Conservation (phyloP, 1,284 basidiomycete genomes). For the Ustilago shanxiensis region DNA sequence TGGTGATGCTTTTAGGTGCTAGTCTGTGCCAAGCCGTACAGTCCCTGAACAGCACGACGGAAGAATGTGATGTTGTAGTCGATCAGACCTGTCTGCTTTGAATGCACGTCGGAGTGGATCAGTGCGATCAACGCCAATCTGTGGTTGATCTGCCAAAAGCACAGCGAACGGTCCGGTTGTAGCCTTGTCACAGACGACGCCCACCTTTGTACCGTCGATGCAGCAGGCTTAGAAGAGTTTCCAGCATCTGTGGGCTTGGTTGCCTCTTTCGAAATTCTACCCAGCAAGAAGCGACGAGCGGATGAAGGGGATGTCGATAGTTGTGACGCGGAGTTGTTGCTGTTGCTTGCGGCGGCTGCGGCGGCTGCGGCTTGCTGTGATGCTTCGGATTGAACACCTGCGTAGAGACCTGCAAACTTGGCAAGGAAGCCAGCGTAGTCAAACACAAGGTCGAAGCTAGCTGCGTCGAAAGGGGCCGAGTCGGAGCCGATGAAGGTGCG, state of each 20-base stretch:
- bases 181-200: slow-evolving; percentile 73
- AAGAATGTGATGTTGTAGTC: slow-evolving; percentile 95
- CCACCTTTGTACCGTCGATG: slow-evolving; percentile 34
- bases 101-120: slow-evolving; percentile 82
- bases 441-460: slow-evolving; percentile 87
- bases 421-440: slow-evolving; percentile 91
- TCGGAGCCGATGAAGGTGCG: slow-evolving; percentile 92
- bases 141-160: slow-evolving; percentile 86
- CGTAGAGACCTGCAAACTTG: slow-evolving; percentile 86
- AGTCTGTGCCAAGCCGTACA: slow-evolving; percentile 59
- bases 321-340: slow-evolving; percentile 9
- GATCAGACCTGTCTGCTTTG: slow-evolving; percentile 82
- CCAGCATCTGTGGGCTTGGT: background rate
- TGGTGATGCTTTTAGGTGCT: slow-evolving; percentile 25
- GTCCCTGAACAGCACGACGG: slow-evolving; percentile 72
- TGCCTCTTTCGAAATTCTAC: slow-evolving; percentile 30
- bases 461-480: slow-evolving; percentile 88
- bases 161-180: slow-evolving; percentile 81
- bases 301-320: slow-evolving; percentile 44
- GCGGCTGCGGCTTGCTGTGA: slow-evolving; percentile 3
- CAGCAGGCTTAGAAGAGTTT: background rate
- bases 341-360: background rate
- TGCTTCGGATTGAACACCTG: slow-evolving; percentile 49
- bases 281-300: slow-evolving; percentile 32
- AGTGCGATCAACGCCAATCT: slow-evolving; percentile 83